phyloP scores from a whole-genome alignment of 2,329 filamentous ascomycete species.

The Trichothecium sympodiale region DNA sequence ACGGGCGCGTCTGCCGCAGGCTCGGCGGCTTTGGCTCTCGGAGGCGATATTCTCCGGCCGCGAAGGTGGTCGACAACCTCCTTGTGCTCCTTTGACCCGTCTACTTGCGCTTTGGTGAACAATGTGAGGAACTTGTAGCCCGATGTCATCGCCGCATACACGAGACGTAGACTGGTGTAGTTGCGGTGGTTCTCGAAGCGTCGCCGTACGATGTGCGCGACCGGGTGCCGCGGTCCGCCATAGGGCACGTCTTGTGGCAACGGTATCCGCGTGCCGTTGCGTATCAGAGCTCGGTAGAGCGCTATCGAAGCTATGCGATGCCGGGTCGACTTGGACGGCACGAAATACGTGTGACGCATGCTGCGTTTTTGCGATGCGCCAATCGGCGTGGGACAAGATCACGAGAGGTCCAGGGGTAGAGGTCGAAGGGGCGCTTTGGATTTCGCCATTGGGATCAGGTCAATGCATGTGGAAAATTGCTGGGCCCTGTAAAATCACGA shows the following conservation, averaged over 20 bases:
- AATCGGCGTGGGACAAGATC: constrained; percentile 31
- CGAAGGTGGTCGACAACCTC: constrained; percentile 30
- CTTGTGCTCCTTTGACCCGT: constrained; percentile 27
- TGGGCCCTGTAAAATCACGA: no score
- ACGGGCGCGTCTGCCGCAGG: constrained; percentile 7
- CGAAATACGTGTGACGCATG: constrained; percentile 15
- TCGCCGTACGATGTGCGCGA: constrained; percentile 47
- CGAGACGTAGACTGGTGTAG: constrained; percentile 46
- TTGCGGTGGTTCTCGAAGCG: constrained; percentile 50
- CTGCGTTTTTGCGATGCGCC: no score
- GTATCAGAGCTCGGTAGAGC: constrained; percentile 60
- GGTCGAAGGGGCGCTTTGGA: no score
- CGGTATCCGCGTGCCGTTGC: constrained; percentile 40
- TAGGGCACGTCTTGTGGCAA: constrained; percentile 31
- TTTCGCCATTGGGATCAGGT: no score
- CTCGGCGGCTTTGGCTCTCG: constrained; percentile 3
- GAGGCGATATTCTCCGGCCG: constrained; percentile 8
- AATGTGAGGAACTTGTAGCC: constrained; percentile 51
- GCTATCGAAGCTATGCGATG: constrained; percentile 51
- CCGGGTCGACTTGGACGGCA: constrained; percentile 38
- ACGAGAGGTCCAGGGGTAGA: constrained; percentile 12
- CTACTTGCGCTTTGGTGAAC: constrained; percentile 23
- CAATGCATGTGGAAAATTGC: no score
- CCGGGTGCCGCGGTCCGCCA: constrained; percentile 22
- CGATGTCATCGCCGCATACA: constrained; percentile 50